Base-by-base conservation (phyloP, 305 asterid species). In the Petunia hybrid region DNA sequence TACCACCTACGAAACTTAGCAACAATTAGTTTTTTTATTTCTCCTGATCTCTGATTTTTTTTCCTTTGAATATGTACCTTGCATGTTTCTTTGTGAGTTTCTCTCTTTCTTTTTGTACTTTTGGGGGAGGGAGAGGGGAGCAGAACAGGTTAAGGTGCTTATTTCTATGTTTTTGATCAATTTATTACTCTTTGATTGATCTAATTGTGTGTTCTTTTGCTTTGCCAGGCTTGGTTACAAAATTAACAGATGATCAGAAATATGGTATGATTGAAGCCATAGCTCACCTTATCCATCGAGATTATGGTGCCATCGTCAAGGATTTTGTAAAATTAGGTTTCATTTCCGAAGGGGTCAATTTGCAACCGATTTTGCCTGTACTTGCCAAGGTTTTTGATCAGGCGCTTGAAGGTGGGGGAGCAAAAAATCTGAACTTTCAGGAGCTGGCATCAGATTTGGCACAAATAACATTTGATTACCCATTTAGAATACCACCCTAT, bases 351-450 rank as follows among this genome's bases (percentile, higher is more conserved):
- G 99, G 98, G 48, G 99, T 96, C 69, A 94, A 96, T 86, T 85
- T 96, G 82, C 95, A 96, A 13, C 99, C 99, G 45, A 94, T 96
- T 82, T 83, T 96, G 85, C 99, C 99, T 68, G 99, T 96, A 65
- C 91, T 96, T 82, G 99, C 97, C 82, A 96, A 94, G 91, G 99
- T 96, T 80, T 96, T 96, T 77, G 99, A 96, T 84, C 98, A 96
- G 90, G 99, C 99, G 71, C 97, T 96, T 55, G 99, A 94, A 88
- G 99, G 99, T 38, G 99, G 99, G 53, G 99, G 99, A 48, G 99
- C 99, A 31, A 96, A 96, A 85, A 93, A 91, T 77, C 85, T 96
- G 75, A 96, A 96, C 90, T 96, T 96, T 84, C 99, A 94, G 89
- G 99, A 96, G 89, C 85, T 96, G 83, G 99, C 99, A 62, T 84